Evolutionary conservation across 108 stramenopile genomes (phyloP), one percentile per base, ranked within the genome.

Genomic region (Mediolabrus comicus): DNA sequence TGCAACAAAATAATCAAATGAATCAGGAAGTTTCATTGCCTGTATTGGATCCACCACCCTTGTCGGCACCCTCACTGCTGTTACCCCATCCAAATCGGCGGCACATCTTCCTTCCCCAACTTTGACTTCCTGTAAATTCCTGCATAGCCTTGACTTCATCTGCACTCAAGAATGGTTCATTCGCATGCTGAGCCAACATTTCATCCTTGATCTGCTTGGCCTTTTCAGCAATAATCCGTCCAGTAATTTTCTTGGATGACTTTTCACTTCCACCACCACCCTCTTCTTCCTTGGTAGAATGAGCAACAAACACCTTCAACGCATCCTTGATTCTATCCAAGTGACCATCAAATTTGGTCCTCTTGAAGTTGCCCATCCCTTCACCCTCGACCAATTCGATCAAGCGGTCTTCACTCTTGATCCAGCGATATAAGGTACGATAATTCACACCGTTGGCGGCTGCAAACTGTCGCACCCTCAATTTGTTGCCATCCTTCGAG

Each of bases 21-120:
- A 16, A 30, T 46, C 34, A 59, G 8, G 29, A 24, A 24, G 16
- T 4, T 27, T 39, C 69, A 19, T 46, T 19, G 30, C n/a, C 14
- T 24, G 17, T 33, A 8, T 65, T 30, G 3, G 33, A 32, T 34
- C 3, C 19, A 35, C 30, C 59, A 13, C 33, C 27, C 16, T 25
- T 25, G 1, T 31, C n/a, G 0, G 28, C 16, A 28, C 22, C 2
- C 43, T 38, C 49, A 24, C 60, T 61, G 41, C 19, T 22, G 46
- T 49, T 49, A 1, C 46, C 46, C 65, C 59, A 75, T 26, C 65
- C 65, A 39, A 53, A 41, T 13, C 61, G 59, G 25, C 43, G 36
- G 27, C 53, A 19, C 4, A 75, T 41, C 55, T 75, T 75, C 31
- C 74, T 60, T 29, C 74, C 74, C 74, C 74, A 75, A 41, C 58